Percentiles rank a stretch among this genome's conserved stretches.
These are phyloP conservation scores for Podila epigama DNA, from an alignment of 192 early-diverging fungal genomes.

Conservation along the genomic window DNA sequence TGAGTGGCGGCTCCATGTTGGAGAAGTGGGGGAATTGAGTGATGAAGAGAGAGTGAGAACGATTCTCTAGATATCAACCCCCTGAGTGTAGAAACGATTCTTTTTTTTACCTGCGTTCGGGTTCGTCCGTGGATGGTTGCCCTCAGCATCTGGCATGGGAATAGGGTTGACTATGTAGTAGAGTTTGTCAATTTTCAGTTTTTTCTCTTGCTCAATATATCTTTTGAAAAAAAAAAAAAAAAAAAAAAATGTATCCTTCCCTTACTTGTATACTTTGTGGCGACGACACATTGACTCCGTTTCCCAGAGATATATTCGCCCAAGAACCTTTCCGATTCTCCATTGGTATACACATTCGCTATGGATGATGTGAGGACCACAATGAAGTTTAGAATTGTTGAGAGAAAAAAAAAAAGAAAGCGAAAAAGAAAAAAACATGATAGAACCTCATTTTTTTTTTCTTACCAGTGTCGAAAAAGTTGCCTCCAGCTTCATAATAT, in stretches of 20 bases:
- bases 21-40: too few relatives aligned
- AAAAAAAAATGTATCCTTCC: too few relatives aligned
- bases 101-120: conserved; percentile 30
- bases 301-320: conserved; percentile 61
- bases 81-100: too few relatives aligned
- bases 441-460: background rate
- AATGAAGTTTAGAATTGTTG: too few relatives aligned
- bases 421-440: background rate
- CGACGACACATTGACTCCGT: conserved; percentile 63
- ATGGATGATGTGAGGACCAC: background rate
- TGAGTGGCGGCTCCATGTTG: background rate
- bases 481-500: conserved; percentile 55
- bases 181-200: background rate
- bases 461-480: conserved; percentile 56
- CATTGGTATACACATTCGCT: conserved; percentile 66
- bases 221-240: too few relatives aligned
- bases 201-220: background rate
- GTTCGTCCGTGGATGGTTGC: conserved; percentile 8
- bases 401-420: background rate
- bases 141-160: conserved; percentile 4
- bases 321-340: conserved; percentile 60
- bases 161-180: conserved; percentile 8
- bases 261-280: conserved; percentile 60
- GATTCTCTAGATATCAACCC: too few relatives aligned
- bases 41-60: too few relatives aligned